Conservation (phyloP, 768 basidiomycete genomes). For the Udeniomyces megalosporus region DNA sequence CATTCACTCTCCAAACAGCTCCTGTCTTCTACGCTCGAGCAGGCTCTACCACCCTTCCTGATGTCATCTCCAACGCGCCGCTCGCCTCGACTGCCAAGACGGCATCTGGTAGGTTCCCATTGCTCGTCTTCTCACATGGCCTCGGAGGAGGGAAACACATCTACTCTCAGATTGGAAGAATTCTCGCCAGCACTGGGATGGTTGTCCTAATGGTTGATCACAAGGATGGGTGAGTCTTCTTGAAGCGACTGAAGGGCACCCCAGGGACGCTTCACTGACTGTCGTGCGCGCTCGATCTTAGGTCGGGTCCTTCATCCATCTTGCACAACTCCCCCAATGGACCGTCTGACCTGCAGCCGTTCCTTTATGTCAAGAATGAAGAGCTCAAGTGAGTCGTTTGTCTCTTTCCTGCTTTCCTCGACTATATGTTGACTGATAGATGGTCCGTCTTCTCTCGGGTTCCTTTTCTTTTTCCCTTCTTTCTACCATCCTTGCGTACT, state of each 20-base stretch:
- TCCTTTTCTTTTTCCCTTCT: not conserved
- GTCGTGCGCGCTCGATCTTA: not conserved
- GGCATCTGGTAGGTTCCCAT: conserved; percentile 41
- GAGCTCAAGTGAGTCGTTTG: conserved; percentile 31
- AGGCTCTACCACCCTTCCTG: not conserved
- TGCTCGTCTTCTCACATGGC: conserved; percentile 74
- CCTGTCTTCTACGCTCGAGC: conserved; percentile 10
- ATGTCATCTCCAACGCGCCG: conserved; percentile 36
- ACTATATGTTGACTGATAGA: conserved; percentile 31
- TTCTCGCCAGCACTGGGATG: conserved; percentile 58
- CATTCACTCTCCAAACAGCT: not conserved
- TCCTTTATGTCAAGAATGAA: conserved; percentile 42
- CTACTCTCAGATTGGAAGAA: conserved; percentile 46
- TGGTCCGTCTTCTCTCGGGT: not conserved
- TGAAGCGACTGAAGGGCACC: not conserved
- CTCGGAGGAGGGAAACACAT: conserved; percentile 47
- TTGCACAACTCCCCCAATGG: conserved; percentile 31
- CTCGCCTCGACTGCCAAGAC: conserved; percentile 30
- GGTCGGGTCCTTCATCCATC: conserved; percentile 43
- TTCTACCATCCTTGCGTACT: too few species aligned
- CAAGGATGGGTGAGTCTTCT: conserved; percentile 40
- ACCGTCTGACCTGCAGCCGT: conserved; percentile 13
- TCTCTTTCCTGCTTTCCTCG: conserved; percentile 10
- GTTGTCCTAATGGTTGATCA: conserved; percentile 73
- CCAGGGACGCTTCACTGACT: too few species aligned